Evolutionary conservation across 129 eudicot species (phyloP), one percentile per base, ranked within the genome.

Genomic region (Calendula officinalis): DNA sequence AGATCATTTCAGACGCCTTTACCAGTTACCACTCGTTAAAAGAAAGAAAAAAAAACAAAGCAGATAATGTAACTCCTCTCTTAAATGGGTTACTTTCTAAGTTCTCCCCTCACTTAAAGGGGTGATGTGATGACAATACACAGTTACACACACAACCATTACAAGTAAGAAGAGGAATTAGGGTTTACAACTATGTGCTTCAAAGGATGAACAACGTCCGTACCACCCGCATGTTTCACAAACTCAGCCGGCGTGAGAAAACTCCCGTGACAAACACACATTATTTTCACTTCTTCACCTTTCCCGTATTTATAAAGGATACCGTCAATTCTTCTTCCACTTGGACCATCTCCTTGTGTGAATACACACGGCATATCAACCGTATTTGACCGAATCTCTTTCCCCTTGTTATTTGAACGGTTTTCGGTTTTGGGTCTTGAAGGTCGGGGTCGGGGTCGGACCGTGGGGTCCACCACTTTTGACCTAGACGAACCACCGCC

Each of bases 201-300:
- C 32, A 85, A 80, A 1, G 96, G 98, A 61, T 92, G 68, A 3
- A 64, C 86, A 0, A 85, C 82, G 9, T 92, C 85, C 9, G 75
- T 80, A 4, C 98, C 96, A 8, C 98, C 98, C 0, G 96, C 98
- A 14, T 92, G 98, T 67, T 62, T 77, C 47, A 92, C 86, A 64
- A 92, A 92, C 80, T 88, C 96, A 0, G 88, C 86, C 14, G 98
- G 98, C 14, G 98, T 80, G 13, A 80, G 81, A 68, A 85, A 91
- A 63, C 58, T 79, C 5, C 98, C 98, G 35, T 91, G 98, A 64
- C 98, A 91, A 10, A 88, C 95, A 14, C 98, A 92, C 88, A 92
- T 81, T 72, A 92, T 92, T 67, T 88, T 83, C 50, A 92, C 87
- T 69, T 88, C 96, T 70, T 83, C 96, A 16, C 98, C 95, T 39